Evolutionary conservation across 352 stramenopile species (phyloP), one percentile per base, ranked within the genome.

Genomic region (Pythium myriotylum): DNA sequence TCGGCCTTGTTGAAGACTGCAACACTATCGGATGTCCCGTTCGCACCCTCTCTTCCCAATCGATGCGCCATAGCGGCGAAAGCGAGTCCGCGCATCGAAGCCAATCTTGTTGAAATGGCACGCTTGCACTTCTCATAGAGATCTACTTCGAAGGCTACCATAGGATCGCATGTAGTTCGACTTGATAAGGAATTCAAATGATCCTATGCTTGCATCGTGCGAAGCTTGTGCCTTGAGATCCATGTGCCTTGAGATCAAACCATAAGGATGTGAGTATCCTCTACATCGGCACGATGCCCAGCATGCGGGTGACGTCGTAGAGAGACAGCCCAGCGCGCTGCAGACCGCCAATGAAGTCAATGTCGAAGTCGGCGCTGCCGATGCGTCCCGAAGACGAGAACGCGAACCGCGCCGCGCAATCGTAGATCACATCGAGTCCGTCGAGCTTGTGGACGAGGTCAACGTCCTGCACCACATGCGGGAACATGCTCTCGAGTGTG

Each of bases 401-500:
- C 24, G 41, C 20, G 24, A 61, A 54, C 0, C 54, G 54, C 27
- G 54, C 40, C 3, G 43, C 16, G 24, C 42, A 62, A 2, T 52
- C 13, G 50, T 66, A 67, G 2, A n/a, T 35, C 19, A 73, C 14
- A 2, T 62, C 46, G 9, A 32, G 37, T 8, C 53, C 57, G 2
- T 69, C 46, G 26, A 75, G 22, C 23, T 60, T 65, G 16, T 62
- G 52, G 35, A 63, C 43, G 19, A 75, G 42, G 32, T 23, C 29
- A 22, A 58, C 32, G 49, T 59, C 42, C 8, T 51, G 22, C 5
- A 59, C 41, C 41, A 59, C 48, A 47, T 62, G 54, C 16, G 67
- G 62, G 59, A 71, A 75, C 47, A 75, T 47, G 20, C 39, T 5
- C 14, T 39, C 9, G 29, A 75, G 33, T 20, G 67, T 69, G 13